Evolutionary conservation across 176 grass and related monocot genomes (phyloP).

Genomic region (Lolium multiflorum): DNA sequence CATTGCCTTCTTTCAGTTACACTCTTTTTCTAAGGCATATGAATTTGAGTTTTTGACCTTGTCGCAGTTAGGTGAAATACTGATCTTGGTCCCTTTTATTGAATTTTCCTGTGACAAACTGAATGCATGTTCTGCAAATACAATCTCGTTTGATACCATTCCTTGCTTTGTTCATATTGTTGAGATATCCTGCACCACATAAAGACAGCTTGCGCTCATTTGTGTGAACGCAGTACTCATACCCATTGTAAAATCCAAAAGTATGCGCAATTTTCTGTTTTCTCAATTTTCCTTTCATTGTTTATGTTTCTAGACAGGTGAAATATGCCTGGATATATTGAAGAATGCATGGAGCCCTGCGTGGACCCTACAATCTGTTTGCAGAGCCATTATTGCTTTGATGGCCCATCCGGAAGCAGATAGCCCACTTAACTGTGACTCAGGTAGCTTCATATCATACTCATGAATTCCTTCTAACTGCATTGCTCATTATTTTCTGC

Average conservation of each 20-base stretch:
- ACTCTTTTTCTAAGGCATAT: neutral
- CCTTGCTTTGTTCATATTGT: neutral
- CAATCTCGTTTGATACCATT: neutral
- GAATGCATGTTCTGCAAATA: neutral
- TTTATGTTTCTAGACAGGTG: conserved; percentile 72
- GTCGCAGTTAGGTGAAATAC: too few relatives aligned
- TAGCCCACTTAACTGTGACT: conserved; percentile 99
- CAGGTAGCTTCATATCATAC: conserved; percentile 60
- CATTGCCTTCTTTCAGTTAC: conserved; percentile 1
- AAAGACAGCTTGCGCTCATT: neutral
- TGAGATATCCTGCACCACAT: neutral
- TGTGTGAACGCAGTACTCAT: neutral
- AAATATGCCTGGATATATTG: conserved; percentile 99
- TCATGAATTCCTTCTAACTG: conserved; percentile 8
- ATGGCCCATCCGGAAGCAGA: conserved; percentile 97
- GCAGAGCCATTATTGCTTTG: conserved; percentile 95
- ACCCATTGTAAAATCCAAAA: neutral
- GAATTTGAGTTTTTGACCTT: neutral
- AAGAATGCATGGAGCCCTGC: conserved; percentile 99
- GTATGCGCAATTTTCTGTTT: neutral
- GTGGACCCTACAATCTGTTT: conserved; percentile 98
- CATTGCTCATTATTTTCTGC: neutral
- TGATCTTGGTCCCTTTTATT: neutral
- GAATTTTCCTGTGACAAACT: neutral
- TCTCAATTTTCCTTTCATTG: conserved; percentile 11